Percentiles rank a stretch among this genome's conserved stretches.
Evolutionary conservation across 306 rosid genomes (phyloP).

Genomic region (Casuarina equisetifolia): DNA sequence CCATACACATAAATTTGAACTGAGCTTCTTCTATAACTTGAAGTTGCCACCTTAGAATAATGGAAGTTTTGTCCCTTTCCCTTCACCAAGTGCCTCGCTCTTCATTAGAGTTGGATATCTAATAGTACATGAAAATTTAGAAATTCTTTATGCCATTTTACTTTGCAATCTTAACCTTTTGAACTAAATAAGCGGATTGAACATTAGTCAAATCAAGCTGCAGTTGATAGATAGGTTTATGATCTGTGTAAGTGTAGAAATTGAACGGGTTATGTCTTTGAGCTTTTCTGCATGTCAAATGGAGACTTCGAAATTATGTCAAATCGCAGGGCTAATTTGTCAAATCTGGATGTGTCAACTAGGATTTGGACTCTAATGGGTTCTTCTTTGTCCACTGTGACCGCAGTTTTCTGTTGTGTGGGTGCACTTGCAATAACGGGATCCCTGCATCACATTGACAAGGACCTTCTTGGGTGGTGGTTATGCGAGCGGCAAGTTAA

Average conservation of each 20-base stretch:
- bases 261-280: background rate
- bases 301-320: background rate
- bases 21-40: background rate
- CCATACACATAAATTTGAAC: background rate
- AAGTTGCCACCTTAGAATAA: background rate
- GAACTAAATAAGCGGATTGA: background rate
- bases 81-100: background rate
- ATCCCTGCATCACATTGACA: slow-evolving; percentile 79
- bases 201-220: slow-evolving; percentile 3
- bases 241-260: background rate
- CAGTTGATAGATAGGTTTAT: background rate
- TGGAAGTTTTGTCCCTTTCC: background rate
- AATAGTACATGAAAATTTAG: background rate
- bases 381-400: slow-evolving; percentile 23
- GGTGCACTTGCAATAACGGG: slow-evolving; percentile 87
- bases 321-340: background rate
- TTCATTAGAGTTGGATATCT: background rate
- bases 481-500: slow-evolving; percentile 91
- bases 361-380: slow-evolving; percentile 5
- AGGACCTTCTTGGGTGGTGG: slow-evolving; percentile 97
- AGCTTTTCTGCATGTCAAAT: background rate
- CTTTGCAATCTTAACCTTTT: too few species aligned
- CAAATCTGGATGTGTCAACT: background rate
- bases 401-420: slow-evolving; percentile 93
- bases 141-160: background rate